phyloP scores from a whole-genome alignment of 768 basidiomycete genomes.

The Mycena polygramma region DNA sequence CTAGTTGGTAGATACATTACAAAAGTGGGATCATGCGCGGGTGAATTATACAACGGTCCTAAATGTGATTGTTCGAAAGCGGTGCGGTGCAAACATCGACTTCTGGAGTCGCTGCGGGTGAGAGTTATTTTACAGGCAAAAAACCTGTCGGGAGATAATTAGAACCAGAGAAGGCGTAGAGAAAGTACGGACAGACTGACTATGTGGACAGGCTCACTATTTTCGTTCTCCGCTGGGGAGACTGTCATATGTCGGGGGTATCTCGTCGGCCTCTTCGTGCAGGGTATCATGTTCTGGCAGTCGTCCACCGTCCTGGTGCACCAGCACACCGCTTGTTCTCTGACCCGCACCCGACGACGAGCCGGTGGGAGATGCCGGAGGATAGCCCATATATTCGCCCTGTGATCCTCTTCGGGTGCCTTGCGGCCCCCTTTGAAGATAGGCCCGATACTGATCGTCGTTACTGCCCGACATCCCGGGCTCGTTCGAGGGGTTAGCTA shows the following conservation, averaged over 20 bases:
- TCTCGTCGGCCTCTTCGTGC: conserved; percentile 39
- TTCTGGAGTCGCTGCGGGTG: background rate
- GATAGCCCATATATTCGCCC: conserved; percentile 14
- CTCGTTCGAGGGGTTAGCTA: conserved; percentile 31
- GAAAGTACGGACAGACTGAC: no score
- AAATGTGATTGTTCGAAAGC: conserved; percentile 18
- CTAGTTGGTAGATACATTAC: conserved; percentile 26
- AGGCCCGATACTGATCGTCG: conserved; percentile 30
- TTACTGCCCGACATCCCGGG: conserved; percentile 23
- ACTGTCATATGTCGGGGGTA: conserved; percentile 43
- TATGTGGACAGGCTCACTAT: conserved; percentile 16
- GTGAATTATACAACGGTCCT: conserved; percentile 25
- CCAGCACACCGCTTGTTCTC: conserved; percentile 31
- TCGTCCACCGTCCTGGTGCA: conserved; percentile 38
- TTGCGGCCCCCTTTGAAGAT: conserved; percentile 33
- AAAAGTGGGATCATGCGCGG: conserved; percentile 7
- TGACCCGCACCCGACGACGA: conserved; percentile 30
- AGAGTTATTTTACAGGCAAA: background rate
- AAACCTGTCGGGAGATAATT: background rate
- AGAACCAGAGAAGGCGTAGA: no score
- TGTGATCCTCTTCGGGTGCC: conserved; percentile 19
- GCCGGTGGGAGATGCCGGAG: conserved; percentile 20
- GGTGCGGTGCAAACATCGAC: background rate
- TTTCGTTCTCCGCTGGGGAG: conserved; percentile 35
- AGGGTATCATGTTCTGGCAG: conserved; percentile 16